Conservation (phyloP, 192 early-diverging fungal genomes). For the Endogone sp. region DNA sequence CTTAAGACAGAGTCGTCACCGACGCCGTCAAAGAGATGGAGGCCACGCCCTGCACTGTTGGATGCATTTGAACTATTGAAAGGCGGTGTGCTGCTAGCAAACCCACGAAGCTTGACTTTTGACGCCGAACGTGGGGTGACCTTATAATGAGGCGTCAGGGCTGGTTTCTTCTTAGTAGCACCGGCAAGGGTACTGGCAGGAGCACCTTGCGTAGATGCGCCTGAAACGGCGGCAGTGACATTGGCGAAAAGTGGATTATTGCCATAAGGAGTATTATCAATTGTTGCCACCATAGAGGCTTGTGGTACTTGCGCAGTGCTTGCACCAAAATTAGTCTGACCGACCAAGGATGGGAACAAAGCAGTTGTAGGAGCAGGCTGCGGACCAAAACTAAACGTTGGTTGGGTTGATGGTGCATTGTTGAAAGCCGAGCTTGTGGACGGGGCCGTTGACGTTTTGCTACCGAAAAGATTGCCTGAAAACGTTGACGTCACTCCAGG, state of each 20-base stretch:
- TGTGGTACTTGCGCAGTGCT: constrained; percentile 30
- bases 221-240: constrained; percentile 36
- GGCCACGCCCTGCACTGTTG: constrained; percentile 24
- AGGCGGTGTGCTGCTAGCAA: constrained; percentile 21
- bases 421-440: too few relatives aligned
- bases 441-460: too few relatives aligned
- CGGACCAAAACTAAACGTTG: neutral
- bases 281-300: constrained; percentile 60
- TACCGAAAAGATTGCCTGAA: too few relatives aligned
- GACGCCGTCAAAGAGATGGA: constrained; percentile 28
- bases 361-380: neutral
- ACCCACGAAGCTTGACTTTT: constrained; percentile 75
- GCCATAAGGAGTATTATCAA: constrained; percentile 89
- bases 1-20: constrained; percentile 44
- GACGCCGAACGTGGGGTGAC: constrained; percentile 68
- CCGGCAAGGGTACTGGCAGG: constrained; percentile 31
- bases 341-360: constrained; percentile 37
- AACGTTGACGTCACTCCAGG: too few relatives aligned
- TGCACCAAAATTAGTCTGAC: constrained; percentile 31
- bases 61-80: constrained; percentile 20
- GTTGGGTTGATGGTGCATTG: neutral
- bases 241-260: constrained; percentile 70
- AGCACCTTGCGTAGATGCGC: constrained; percentile 36
- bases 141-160: constrained; percentile 66
- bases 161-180: constrained; percentile 58